Conservation (phyloP, 768 basidiomycete species). For the Termitomyces eurrhizus region DNA sequence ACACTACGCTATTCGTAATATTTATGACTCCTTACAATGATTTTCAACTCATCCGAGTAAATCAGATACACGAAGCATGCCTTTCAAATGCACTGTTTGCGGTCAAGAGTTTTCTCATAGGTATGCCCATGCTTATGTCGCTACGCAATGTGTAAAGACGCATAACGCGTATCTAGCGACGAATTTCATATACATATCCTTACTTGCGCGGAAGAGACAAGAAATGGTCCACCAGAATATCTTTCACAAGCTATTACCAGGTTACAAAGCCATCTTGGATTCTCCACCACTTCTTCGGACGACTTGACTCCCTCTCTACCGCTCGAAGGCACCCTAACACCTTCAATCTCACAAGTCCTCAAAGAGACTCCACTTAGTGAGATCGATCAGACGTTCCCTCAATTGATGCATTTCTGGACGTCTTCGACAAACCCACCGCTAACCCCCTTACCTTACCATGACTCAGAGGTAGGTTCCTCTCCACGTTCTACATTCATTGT, state of each 20-base stretch:
- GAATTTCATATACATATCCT: neutral
- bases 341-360: no score
- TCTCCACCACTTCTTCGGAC: neutral
- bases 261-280: neutral
- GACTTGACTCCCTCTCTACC: neutral
- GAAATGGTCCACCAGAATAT: neutral
- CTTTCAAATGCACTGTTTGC: neutral
- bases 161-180: neutral
- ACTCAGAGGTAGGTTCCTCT: neutral
- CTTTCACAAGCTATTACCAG: neutral
- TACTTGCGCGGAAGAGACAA: neutral
- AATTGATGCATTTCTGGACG: neutral
- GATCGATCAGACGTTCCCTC: neutral
- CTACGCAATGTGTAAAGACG: neutral
- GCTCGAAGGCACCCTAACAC: no score
- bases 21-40: neutral
- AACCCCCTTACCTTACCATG: no score
- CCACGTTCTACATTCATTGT: neutral
- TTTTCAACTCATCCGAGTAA: neutral
- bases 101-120: neutral
- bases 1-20: slow-evolving; percentile 1
- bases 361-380: neutral
- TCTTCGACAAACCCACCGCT: neutral
- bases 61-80: neutral
- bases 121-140: neutral